Conservation (phyloP, 2,329 filamentous ascomycete species). For the Neonectria neomacrospora region DNA sequence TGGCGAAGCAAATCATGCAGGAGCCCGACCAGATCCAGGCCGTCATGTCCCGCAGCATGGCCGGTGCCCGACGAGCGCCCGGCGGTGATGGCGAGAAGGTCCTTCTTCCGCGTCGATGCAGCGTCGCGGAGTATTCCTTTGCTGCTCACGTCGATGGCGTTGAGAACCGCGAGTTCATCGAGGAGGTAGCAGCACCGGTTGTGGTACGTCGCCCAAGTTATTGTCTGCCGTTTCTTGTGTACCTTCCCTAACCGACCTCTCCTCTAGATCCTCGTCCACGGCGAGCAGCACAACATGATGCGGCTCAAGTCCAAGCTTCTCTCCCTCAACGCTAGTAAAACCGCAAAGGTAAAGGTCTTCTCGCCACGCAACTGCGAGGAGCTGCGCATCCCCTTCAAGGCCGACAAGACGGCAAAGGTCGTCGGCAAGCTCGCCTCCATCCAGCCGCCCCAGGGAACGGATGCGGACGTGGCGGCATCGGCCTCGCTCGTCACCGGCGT, state of each 20-base stretch:
- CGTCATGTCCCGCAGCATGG: constrained; percentile 82
- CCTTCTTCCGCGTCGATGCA: constrained; percentile 92
- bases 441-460: constrained; percentile 67
- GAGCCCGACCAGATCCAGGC: constrained; percentile 96
- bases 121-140: constrained; percentile 93
- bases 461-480: constrained; percentile 38
- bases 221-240: neutral
- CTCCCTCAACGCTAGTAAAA: constrained; percentile 86
- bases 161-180: constrained; percentile 96
- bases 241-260: constrained; percentile 21
- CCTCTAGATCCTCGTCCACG: constrained; percentile 88
- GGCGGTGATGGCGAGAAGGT: constrained; percentile 83
- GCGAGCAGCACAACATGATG: constrained; percentile 98
- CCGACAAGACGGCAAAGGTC: constrained; percentile 95
- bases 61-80: constrained; percentile 69
- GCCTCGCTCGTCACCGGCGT: constrained; percentile 82
- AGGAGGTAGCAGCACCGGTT: constrained; percentile 90
- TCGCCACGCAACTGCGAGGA: constrained; percentile 96
- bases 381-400: constrained; percentile 92
- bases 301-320: constrained; percentile 93
- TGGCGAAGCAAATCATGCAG: constrained; percentile 95
- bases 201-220: constrained; percentile 72
- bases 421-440: constrained; percentile 92
- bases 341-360: constrained; percentile 88
- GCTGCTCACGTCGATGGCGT: constrained; percentile 96